Percentiles rank a stretch among this genome's conserved stretches.
Conservation (phyloP, 257 asterid species). For the Nicotiana knightiana region DNA sequence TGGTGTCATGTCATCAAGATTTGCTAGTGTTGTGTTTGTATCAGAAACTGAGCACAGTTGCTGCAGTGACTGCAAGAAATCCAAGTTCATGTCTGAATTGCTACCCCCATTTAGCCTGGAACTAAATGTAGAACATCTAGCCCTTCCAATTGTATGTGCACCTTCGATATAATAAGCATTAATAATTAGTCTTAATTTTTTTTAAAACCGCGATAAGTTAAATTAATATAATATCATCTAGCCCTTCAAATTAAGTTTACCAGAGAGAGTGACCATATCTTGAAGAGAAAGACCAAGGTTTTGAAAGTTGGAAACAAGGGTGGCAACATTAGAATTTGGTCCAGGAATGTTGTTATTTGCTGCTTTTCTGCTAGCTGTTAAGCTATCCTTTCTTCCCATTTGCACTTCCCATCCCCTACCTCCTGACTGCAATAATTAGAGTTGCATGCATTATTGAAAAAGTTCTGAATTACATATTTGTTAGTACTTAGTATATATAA, state of each 20-base stretch:
- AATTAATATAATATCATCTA: no score
- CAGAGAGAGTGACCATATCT: constrained; percentile 77
- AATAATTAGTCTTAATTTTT: no score
- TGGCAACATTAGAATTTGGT: constrained; percentile 61
- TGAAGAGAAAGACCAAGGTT: constrained; percentile 44
- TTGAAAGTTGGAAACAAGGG: constrained; percentile 57
- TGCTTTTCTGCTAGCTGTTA: constrained; percentile 46
- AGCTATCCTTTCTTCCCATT: constrained; percentile 72
- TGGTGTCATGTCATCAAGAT: constrained; percentile 62
- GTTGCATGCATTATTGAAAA: background rate
- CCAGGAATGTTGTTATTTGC: constrained; percentile 67
- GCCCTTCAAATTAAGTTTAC: constrained; percentile 19
- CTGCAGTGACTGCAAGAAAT: constrained; percentile 57
- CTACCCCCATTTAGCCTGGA: constrained; percentile 32
- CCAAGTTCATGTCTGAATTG: constrained; percentile 28
- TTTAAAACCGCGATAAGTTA: no score
- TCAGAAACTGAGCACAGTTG: constrained; percentile 39
- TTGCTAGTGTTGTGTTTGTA: constrained; percentile 41
- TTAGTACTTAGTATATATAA: no score
- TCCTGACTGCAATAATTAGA: constrained; percentile 40
- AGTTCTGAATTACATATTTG: no score
- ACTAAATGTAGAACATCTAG: constrained; percentile 64
- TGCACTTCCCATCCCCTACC: constrained; percentile 77
- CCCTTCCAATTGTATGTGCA: constrained; percentile 87
- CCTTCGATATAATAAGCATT: constrained; percentile 23